phyloP scores from a whole-genome alignment of 495 filamentous ascomycete species.

The Neurospora sp. region DNA sequence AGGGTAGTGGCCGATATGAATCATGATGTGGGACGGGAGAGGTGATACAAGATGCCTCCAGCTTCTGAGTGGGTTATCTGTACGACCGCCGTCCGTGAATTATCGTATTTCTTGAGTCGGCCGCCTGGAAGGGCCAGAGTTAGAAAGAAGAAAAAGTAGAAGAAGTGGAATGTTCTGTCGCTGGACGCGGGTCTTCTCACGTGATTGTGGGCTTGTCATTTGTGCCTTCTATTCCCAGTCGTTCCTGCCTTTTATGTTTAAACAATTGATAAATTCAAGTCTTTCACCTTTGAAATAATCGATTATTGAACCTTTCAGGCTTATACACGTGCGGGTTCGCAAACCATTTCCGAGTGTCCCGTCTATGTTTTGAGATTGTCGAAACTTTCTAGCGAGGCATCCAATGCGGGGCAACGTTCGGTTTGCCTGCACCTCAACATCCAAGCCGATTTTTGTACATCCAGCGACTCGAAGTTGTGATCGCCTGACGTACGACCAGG shows the following conservation, averaged over 20 bases:
- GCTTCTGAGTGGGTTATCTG: neutral
- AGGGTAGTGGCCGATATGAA: neutral
- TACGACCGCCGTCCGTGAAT: neutral
- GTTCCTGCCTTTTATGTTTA: neutral
- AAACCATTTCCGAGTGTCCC: neutral
- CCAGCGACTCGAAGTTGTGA: neutral
- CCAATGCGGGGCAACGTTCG: neutral
- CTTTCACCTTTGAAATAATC: neutral
- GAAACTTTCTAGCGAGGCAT: neutral
- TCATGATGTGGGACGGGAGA: neutral
- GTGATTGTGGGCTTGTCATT: neutral
- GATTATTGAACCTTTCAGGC: neutral
- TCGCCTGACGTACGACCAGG: neutral
- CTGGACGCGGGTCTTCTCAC: neutral
- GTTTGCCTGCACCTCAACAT: neutral
- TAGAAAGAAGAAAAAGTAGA: neutral
- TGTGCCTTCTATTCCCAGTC: neutral
- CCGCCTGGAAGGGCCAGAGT: too few relatives aligned
- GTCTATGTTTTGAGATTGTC: neutral
- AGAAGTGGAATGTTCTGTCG: neutral
- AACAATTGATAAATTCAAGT: too few relatives aligned
- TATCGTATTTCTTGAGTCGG: neutral
- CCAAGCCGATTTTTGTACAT: neutral
- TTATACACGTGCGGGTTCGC: neutral
- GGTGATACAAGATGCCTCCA: neutral